Conservation (phyloP, 495 filamentous ascomycete genomes). For the Thermothielavioides terrestris region DNA sequence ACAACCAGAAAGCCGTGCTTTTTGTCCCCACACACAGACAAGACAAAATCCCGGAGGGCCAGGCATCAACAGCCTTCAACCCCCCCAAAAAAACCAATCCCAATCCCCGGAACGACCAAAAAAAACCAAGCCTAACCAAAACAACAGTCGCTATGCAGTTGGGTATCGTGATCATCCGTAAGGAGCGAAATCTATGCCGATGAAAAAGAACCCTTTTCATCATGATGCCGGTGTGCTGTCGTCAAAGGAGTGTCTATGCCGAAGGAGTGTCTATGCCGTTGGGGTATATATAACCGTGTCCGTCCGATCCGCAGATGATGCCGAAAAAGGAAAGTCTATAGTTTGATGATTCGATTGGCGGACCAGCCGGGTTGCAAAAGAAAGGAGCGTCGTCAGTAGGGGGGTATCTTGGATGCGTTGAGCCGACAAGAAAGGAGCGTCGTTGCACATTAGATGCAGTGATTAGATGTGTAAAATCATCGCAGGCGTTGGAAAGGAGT, state of each 20-base stretch:
- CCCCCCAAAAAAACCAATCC: background rate
- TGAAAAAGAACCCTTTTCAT: conserved; percentile 14
- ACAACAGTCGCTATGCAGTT: conserved; percentile 48
- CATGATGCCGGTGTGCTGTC: conserved; percentile 9
- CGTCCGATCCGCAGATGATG: conserved; percentile 14
- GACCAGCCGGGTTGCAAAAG: conserved; percentile 27
- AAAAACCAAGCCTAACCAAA: conserved; percentile 18
- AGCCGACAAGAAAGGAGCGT: conserved; percentile 33
- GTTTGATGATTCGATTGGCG: conserved; percentile 18
- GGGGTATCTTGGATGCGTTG: conserved; percentile 29
- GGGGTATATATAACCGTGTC: conserved; percentile 12
- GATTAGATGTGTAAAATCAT: conserved; percentile 19
- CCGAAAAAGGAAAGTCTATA: conserved; percentile 42
- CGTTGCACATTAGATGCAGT: conserved; percentile 13
- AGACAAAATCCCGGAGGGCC: background rate
- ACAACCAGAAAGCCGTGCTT: background rate
- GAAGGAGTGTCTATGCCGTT: conserved; percentile 33
- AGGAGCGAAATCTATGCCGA: conserved; percentile 30
- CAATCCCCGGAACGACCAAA: background rate
- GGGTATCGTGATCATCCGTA: conserved; percentile 37
- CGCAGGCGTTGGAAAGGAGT: conserved; percentile 38
- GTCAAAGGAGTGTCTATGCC: conserved; percentile 10
- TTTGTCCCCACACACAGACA: background rate
- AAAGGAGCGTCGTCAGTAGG: conserved; percentile 40
- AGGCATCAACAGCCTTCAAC: conserved; percentile 3